Percentiles rank a stretch among this genome's conserved stretches.
phyloP scores from a whole-genome alignment of 192 early-diverging fungal species.

The Coemansia sp. region DNA sequence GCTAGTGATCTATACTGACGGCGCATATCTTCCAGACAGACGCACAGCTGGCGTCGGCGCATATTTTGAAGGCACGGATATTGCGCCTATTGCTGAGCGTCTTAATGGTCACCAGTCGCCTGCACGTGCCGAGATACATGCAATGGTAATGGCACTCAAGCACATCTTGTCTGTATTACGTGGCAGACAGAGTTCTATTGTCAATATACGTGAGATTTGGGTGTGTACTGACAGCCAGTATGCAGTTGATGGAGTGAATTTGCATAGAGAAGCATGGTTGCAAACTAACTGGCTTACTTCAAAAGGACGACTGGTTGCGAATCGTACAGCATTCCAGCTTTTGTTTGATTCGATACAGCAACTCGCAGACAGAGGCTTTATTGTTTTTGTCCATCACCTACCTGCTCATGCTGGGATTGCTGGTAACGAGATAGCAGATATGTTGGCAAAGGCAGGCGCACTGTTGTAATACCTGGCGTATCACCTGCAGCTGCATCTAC shows the following conservation, averaged over 20 bases:
- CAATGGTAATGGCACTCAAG: constrained; percentile 25
- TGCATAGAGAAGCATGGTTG: constrained; percentile 42
- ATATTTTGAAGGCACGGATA: constrained; percentile 22
- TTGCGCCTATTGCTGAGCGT: constrained; percentile 29
- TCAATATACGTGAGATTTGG: constrained; percentile 29
- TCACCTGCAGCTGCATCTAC: neutral
- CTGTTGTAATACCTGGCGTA: constrained; percentile 9
- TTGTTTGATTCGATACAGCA: constrained; percentile 14
- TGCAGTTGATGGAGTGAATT: constrained; percentile 46
- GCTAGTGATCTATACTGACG: constrained; percentile 34
- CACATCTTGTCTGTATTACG: neutral
- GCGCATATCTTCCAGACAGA: constrained; percentile 34
- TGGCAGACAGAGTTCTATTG: neutral
- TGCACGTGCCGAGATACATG: constrained; percentile 41
- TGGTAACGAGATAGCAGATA: constrained; percentile 48
- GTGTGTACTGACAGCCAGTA: constrained; percentile 49
- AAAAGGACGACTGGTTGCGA: constrained; percentile 44
- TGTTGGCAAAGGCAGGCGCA: constrained; percentile 50
- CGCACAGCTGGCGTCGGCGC: constrained; percentile 39
- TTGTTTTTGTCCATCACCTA: constrained; percentile 45
- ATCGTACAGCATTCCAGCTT: constrained; percentile 32
- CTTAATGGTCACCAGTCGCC: constrained; percentile 33
- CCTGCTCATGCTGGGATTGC: constrained; percentile 39
- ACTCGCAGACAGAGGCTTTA: constrained; percentile 19
- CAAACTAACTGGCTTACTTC: constrained; percentile 29